Base-by-base conservation (phyloP, 306 rosid species). In the Crotalaria pallida region DNA sequence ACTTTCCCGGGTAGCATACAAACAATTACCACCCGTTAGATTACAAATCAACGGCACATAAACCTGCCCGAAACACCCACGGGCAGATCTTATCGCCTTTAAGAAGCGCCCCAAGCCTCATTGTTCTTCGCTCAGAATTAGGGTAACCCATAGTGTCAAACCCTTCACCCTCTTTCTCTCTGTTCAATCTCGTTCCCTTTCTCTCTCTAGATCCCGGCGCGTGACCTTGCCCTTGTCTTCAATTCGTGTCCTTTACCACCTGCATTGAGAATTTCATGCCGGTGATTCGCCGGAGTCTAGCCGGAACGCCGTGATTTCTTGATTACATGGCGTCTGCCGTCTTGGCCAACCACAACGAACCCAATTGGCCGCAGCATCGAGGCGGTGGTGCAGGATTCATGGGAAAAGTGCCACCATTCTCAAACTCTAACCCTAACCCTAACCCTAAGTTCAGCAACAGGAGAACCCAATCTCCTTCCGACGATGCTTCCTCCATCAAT, bases 401-500 rank as follows among this genome's bases (percentile, higher is more conserved):
- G 96, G 90, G 86, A 34, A 84, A 85, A 83, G 85, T 77, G 66
- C 90, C 90, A 69, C 90, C 90, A 40, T 79, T 67, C 58, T 38
- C 29, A 26, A 26, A 26, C n/a, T n/a, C n/a, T n/a, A n/a, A n/a
- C n/a, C n/a, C 76, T 13, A 58, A 58, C 69, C 76, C 29, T 66
- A 81, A 84, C 73, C 82, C 85, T 52, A 85, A 85, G 40, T 52
- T 74, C 56, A 71, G 74, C 8, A 69, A 76, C 29, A 78, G 72
- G 69, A 83, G 79, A 69, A 81, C 81, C 15, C 92, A 85, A 69
- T 78, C 91, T 36, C 81, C 86, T 23, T 85, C 89, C 0, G 91
- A 89, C 31, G 89, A 85, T 1, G 91, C 89, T n/a, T 89, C 89
- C 21, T 89, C 85, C 36, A 89, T 95, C 80, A 88, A 88, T 58